Base-by-base conservation (phyloP, 1,284 basidiomycete species). In the Singerocomus rubriflavus region DNA sequence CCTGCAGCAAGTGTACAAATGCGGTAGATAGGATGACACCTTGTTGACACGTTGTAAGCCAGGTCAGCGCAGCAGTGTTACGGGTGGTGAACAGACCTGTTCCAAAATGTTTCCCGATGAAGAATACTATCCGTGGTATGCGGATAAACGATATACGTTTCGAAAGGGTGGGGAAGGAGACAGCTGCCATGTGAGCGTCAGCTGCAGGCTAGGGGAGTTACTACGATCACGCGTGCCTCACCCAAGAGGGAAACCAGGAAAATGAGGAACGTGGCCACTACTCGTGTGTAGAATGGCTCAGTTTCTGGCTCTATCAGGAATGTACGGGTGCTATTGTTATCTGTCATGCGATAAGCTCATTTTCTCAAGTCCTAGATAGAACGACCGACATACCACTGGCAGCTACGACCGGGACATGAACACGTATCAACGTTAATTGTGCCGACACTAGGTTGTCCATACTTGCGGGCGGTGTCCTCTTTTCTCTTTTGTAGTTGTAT, bases 91-190 rank as follows among this genome's bases (percentile, higher is more conserved):
- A 54, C 56, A 13, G n/a, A 77, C 82, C 85, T 14, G 88, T 91
- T 30, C 88, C 88, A 59, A 90, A 90, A 63, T 91, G 88, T 60
- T 89, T 91, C 38, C 85, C 85, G 27, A 88, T 73, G 66, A 91
- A 90, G 64, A 91, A 91, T 16, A 84, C 58, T 14, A 85, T 71
- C 14, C 76, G 74, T 1, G 85, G 86, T 56, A 88, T 81, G 39
- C 75, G 74, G 16, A 88, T 58, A 49, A 73, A 73, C 2, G 72
- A 70, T 6, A 77, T 62, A 5, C 73, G 74, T 50, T 79, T 79
- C 0, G 87, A 85, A 17, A 87, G 50, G 0, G 79, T 69, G 0
- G 88, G 87, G 55, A 90, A 85, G 0, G 83, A 83, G 0, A 81
- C 81, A 8, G 88, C 87, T 87, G 52, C 29, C 26, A 46, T 31